A percentile compares a stretch with the other conserved stretches of the same genome.
Conservation (phyloP, 2,329 filamentous ascomycete species). For the Botryotinia calthae region DNA sequence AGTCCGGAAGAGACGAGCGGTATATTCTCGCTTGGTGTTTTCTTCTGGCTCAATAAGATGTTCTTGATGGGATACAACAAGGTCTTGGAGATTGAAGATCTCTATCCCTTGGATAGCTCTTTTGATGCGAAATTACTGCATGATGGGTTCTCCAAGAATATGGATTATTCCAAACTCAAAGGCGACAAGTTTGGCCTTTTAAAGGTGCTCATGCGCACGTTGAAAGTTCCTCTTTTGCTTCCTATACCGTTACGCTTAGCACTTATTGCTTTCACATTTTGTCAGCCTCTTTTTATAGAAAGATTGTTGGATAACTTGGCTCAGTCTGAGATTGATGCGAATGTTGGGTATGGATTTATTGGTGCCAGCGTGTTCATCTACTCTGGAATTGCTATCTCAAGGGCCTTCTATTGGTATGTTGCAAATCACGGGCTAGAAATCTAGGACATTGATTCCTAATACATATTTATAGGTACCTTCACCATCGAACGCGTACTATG, state of each 20-base stretch:
- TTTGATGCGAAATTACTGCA: constrained; percentile 23
- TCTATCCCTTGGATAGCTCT: constrained; percentile 28
- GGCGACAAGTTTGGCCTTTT: constrained; percentile 24
- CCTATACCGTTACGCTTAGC: constrained; percentile 25
- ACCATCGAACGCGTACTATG: constrained; percentile 21
- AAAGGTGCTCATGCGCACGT: constrained; percentile 29
- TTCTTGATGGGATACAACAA: constrained; percentile 36
- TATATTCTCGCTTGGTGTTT: constrained; percentile 37
- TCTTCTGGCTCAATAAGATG: constrained; percentile 40
- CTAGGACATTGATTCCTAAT: background rate
- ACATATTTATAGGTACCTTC: constrained; percentile 11
- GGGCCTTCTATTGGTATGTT: constrained; percentile 17
- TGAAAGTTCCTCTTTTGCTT: constrained; percentile 19
- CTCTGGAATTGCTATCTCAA: constrained; percentile 21
- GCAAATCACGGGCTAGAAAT: background rate
- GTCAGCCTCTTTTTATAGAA: constrained; percentile 26
- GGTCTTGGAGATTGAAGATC: constrained; percentile 33
- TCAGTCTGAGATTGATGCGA: constrained; percentile 21
- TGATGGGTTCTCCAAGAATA: constrained; percentile 12
- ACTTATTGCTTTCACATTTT: constrained; percentile 28
- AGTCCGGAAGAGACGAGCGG: constrained; percentile 36
- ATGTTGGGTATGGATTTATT: constrained; percentile 29
- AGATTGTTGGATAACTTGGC: constrained; percentile 27
- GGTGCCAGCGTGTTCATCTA: constrained; percentile 27
- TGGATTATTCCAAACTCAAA: constrained; percentile 22